phyloP scores from a whole-genome alignment of 345 rosid genomes.

The Brassica nigra region DNA sequence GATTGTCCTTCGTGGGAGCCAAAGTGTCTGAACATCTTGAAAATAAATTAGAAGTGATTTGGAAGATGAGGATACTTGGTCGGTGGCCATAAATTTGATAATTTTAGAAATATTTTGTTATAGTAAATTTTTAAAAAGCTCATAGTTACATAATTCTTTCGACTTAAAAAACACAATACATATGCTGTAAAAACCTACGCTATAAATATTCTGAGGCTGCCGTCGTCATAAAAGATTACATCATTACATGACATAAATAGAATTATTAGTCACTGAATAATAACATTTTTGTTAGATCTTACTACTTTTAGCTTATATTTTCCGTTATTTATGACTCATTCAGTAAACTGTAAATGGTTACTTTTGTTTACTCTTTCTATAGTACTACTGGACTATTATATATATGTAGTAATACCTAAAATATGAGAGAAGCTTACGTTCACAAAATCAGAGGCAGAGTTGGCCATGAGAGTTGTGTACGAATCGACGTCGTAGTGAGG shows the following conservation, averaged over 20 bases:
- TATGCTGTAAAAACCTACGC: neutral
- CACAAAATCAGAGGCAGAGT: constrained; percentile 49
- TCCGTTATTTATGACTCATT: neutral
- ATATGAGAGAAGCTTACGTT: constrained; percentile 38
- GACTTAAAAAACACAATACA: neutral
- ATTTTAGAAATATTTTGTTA: neutral
- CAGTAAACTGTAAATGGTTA: neutral
- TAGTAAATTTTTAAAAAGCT: neutral
- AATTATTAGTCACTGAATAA: neutral
- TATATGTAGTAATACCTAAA: neutral
- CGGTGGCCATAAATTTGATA: neutral
- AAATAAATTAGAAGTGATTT: neutral
- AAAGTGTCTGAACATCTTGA: neutral
- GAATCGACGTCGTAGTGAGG: constrained; percentile 45
- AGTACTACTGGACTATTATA: neutral
- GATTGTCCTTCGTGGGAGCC: neutral
- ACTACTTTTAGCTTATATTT: neutral
- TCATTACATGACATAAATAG: neutral
- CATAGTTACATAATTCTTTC: neutral
- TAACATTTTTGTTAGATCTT: neutral
- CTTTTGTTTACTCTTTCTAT: neutral
- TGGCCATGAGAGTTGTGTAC: constrained; percentile 51
- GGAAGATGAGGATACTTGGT: neutral
- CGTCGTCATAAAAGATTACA: neutral
- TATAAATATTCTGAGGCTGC: neutral